Base-by-base conservation (phyloP, 495 filamentous ascomycete genomes). In the Corynascus novoguineensis region DNA sequence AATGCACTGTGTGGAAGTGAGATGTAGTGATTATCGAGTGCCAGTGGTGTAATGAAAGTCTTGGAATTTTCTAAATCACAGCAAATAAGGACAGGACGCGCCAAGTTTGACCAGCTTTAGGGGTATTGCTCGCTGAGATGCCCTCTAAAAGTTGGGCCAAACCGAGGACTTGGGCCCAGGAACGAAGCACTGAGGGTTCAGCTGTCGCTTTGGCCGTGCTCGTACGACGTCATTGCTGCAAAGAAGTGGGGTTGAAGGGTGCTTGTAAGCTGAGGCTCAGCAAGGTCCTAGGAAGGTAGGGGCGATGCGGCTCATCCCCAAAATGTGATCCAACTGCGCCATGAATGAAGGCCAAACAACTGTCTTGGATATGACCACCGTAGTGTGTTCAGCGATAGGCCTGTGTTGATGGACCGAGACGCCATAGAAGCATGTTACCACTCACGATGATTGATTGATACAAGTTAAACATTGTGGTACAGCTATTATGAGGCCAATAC, bases 401-500 rank as follows among this genome's bases (percentile, higher is more conserved):
- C 17, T 19, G 5, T n/a, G 2, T 21, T 17, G 15, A n/a, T 17
- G 37, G 37, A 3, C 7, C n/a, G 37, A 41, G 9, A 7, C 37
- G 21, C 37, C n/a, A n/a, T n/a, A n/a, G n/a, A n/a, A 41, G 5
- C 37, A 41, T 41, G 5, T 31, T 17, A 41, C 37, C 37, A 10
- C 12, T 4, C 49, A 17, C 1, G 24, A 0, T 29, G 4, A 17
- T 17, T 12, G 24, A 40, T n/a, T 7, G 34, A 56, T 40, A 41
- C 53, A 31, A 17, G 6, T 34, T 45, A 48, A n/a, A 49, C 34
- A 56, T 47, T 55, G 53, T 12, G 34, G 10, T 49, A 56, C 53
- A 56, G 10, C 17, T 24, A 38, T 49, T 31, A 24, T 40, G 22
- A 37, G 53, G 34, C 34, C 34, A 31, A 29, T 38, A 56, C 44